Base-by-base conservation (phyloP, 2,329 filamentous ascomycete species). In the Sporothrix brasiliensis region DNA sequence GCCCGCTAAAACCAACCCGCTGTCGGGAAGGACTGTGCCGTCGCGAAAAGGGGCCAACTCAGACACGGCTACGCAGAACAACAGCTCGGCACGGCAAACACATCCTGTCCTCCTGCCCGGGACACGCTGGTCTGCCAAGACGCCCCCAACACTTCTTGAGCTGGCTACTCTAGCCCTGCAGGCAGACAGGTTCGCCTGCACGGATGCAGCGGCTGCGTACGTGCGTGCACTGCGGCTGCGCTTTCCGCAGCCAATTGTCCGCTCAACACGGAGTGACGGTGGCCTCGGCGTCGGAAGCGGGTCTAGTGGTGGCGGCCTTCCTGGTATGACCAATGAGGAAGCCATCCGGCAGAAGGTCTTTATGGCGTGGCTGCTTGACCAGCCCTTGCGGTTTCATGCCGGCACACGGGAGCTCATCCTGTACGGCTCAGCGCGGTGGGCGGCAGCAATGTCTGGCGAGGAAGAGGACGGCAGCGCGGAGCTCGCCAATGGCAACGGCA, bases 181-280 rank as follows among this genome's bases (percentile, higher is more conserved):
- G 70, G 90, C 91, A 11, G 91, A 93, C 78, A 87, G 90, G 58
- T 93, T 92, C 78, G 89, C 91, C 79, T 90, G 89, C 72, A 79
- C 88, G 1, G 77, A 82, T 2, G 77, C 82, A 13, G 83, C 92
- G 1, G 82, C 85, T 10, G 81, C 81, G 61, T 87, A 87, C 73
- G 78, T 90, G 21, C 83, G 82, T 16, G 77, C 81, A 13, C 76
- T 83, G 63, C 86, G 83, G 75, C 84, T 86, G 76, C 87, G 84
- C 75, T 89, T 86, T 82, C 74, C 74, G 2, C 60, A 67, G 39
- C 65, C 72, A 2, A 41, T 68, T 6, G 58, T 72, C 13, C 68
- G 71, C 3, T 39, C 68, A 2, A 13, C 68, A 7, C 47, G 39
- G 10, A 21, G 44, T 3, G 70, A 56, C 30, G 27, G 34, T 63